These are phyloP conservation scores for Dittrichia graveolens DNA, from an alignment of 129 eudicot species.

Conservation along the genomic window DNA sequence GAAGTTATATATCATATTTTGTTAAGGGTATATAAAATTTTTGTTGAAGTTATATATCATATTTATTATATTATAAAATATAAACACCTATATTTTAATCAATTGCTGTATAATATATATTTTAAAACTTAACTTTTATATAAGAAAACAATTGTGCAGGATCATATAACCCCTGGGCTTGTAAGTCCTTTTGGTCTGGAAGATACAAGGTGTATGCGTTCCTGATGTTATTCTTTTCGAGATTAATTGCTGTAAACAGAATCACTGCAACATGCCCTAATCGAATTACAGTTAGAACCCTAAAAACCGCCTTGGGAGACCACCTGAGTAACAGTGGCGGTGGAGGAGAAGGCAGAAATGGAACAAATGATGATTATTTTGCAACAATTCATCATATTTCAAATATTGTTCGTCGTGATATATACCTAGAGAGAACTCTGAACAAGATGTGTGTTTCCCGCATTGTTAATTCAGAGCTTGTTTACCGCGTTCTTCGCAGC, in stretches of 20 bases:
- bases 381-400: slow-evolving; percentile 94
- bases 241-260: slow-evolving; percentile 29
- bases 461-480: slow-evolving; percentile 75
- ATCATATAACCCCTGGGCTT: too few species aligned
- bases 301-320: slow-evolving; percentile 30
- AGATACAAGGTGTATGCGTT: not conserved
- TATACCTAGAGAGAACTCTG: slow-evolving; percentile 83
- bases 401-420: slow-evolving; percentile 82
- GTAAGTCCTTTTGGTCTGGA: not conserved
- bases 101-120: too few species aligned
- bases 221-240: slow-evolving; percentile 39
- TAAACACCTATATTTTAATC: too few species aligned
- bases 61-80: too few species aligned
- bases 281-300: slow-evolving; percentile 28
- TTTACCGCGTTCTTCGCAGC: slow-evolving; percentile 81
- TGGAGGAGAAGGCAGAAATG: slow-evolving; percentile 36
- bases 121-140: too few species aligned
- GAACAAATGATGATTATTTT: slow-evolving; percentile 82
- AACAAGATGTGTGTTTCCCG: slow-evolving; percentile 71
- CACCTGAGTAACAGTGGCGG: slow-evolving; percentile 9
- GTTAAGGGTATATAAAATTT: too few species aligned
- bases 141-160: too few species aligned
- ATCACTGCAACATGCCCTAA: not conserved
- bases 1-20: too few species aligned
- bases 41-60: too few species aligned